Conservation (phyloP, 2,329 filamentous ascomycete species). For the Cucurbitaria berberidis region DNA sequence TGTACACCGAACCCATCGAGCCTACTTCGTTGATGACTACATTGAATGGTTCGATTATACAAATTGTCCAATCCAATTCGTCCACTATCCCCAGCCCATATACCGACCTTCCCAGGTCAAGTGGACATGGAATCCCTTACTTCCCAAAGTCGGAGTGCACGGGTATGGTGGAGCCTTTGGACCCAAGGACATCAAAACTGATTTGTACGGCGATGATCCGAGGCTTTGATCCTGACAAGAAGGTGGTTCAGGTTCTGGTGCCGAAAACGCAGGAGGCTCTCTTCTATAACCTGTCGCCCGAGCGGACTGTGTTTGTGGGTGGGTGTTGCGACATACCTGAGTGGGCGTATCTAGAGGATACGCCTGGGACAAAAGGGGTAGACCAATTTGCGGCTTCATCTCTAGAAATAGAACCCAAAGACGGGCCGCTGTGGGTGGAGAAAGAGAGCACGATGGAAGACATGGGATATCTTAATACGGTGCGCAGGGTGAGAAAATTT, state of each 20-base stretch:
- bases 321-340: conserved; percentile 41
- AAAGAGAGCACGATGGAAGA: conserved; percentile 20
- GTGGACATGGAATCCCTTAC: conserved; percentile 66
- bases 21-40: conserved; percentile 66
- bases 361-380: conserved; percentile 14
- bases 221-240: conserved; percentile 65
- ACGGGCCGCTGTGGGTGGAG: conserved; percentile 27
- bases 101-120: conserved; percentile 47
- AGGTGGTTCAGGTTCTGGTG: conserved; percentile 68
- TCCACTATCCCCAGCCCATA: conserved; percentile 28
- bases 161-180: conserved; percentile 56
- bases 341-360: conserved; percentile 46
- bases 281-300: conserved; percentile 25
- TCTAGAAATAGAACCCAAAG: background rate
- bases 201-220: conserved; percentile 73
- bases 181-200: conserved; percentile 65
- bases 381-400: background rate
- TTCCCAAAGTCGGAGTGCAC: conserved; percentile 58
- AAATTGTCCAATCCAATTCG: conserved; percentile 68
- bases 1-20: conserved; percentile 69
- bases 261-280: conserved; percentile 55
- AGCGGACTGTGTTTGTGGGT: conserved; percentile 40
- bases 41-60: conserved; percentile 73
- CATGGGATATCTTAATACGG: conserved; percentile 41
- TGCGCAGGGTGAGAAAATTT: conserved; percentile 42